Evolutionary conservation across 1,284 basidiomycete species (phyloP), one percentile per base, ranked within the genome.

Genomic region (Mycena citricolor): DNA sequence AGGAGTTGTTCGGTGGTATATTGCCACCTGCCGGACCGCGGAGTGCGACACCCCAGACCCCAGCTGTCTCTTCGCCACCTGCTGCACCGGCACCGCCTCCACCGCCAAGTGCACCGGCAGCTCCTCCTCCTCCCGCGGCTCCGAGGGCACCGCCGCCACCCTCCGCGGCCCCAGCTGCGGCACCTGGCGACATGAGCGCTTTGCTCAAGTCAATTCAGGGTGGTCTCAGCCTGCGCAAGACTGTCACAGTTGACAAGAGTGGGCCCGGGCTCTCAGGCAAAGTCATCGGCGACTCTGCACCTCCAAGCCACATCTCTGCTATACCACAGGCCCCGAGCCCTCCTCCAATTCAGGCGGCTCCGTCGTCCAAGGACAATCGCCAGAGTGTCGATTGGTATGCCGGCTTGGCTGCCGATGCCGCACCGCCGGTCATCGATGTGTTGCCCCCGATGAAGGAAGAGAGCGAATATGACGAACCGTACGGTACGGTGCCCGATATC

Each of bases 361-460:
- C 31, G 1, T 40, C 50, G 4, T 17, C 25, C 14, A 42, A 34
- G 28, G 77, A 66, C 39, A 82, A 90, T 58, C 76, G 87, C 49
- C 87, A 94, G 63, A 88, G 84, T 20, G 87, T 97, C 8, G 94
- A 93, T 60, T 97, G 94, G 94, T 90, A 91, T 61, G 78, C 83
- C 43, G 86, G 83, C 29, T 73, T 95, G n/a, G 93, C 94, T 8
- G 84, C 85, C 30, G 90, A 95, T 64, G 64, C 64, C 6, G 64
- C 64, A 32, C 44, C 47, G 26, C 52, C 54, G n/a, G 54, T 60
- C 24, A 65, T 75, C 13, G 67, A 74, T 33, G 64, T 63, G 41
- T 55, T 86, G 44, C 76, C 84, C 35, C 64, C 79, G 6, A 83
- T 79, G 20, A 63, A 61, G 5, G 71, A 76, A 44, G 78, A 80